Evolutionary conservation across 2,329 filamentous ascomycete genomes (phyloP).

Genomic region (Aspergillus uvarum): DNA sequence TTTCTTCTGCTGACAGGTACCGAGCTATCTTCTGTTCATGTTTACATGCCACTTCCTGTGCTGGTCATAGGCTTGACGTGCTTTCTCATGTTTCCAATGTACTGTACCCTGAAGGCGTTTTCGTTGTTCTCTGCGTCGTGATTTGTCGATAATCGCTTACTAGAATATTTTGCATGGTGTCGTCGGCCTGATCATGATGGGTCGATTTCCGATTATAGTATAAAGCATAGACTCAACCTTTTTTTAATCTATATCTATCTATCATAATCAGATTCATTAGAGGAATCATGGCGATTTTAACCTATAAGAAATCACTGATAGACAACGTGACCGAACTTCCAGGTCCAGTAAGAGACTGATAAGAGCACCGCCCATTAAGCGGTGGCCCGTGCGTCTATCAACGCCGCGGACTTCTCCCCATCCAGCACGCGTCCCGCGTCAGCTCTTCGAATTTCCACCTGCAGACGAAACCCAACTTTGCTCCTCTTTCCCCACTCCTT

Average conservation of each 20-base stretch:
- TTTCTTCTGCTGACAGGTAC: not conserved
- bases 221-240: slow-evolving; percentile 2
- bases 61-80: slow-evolving; percentile 21
- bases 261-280: not conserved
- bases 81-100: not conserved
- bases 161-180: not conserved
- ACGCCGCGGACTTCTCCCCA: not conserved
- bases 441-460: not conserved
- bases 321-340: not conserved
- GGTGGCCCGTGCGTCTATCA: slow-evolving; percentile 32
- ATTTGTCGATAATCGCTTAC: not conserved
- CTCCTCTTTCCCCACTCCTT: too few relatives aligned
- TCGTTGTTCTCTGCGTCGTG: not conserved
- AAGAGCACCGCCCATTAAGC: slow-evolving; percentile 24
- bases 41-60: slow-evolving; percentile 12
- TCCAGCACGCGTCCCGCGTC: slow-evolving; percentile 22
- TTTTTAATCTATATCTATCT: not conserved
- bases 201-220: slow-evolving; percentile 2
- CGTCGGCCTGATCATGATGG: slow-evolving; percentile 3
- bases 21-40: not conserved
- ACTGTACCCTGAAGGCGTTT: not conserved
- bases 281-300: too few relatives aligned
- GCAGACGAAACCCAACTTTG: not conserved
- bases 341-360: too few relatives aligned
- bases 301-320: not conserved